Evolutionary conservation across 2,329 filamentous ascomycete species (phyloP).

Genomic region (Xylariomycetidae sp.): DNA sequence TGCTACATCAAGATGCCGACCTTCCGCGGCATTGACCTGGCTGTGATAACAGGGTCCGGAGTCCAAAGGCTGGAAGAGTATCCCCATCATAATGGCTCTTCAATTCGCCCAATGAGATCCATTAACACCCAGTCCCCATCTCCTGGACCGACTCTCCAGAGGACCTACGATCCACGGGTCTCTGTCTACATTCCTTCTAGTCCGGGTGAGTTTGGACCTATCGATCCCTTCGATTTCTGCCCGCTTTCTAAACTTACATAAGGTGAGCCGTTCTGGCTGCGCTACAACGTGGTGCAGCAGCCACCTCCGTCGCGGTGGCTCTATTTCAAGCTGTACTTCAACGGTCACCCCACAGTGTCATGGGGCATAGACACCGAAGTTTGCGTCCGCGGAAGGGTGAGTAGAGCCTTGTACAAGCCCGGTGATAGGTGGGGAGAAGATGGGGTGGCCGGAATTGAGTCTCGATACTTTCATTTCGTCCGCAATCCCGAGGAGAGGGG

Average conservation of each 20-base stretch:
- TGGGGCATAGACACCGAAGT: conserved; percentile 43
- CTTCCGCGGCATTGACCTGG: conserved; percentile 43
- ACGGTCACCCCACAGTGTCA: conserved; percentile 44
- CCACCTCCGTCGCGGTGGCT: conserved; percentile 33
- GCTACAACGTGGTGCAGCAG: conserved; percentile 36
- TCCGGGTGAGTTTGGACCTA: too few relatives aligned
- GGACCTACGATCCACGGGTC: conserved; percentile 34
- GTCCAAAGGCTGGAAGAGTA: conserved; percentile 43
- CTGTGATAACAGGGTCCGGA: conserved; percentile 32
- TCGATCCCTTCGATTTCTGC: too few relatives aligned
- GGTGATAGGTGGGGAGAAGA: conserved; percentile 34
- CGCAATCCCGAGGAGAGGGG: conserved; percentile 29
- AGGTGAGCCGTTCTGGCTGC: conserved; percentile 49
- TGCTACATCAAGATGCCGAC: conserved; percentile 37
- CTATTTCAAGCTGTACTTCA: conserved; percentile 51
- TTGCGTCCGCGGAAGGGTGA: conserved; percentile 33
- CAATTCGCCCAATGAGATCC: conserved; percentile 28
- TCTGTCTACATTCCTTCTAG: conserved; percentile 53
- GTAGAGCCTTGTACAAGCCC: conserved; percentile 44
- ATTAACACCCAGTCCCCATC: conserved; percentile 5
- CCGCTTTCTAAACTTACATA: conserved; percentile 2
- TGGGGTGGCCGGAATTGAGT: conserved; percentile 39
- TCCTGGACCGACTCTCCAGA: conserved; percentile 21
- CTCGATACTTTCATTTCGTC: conserved; percentile 45
- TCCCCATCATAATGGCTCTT: conserved; percentile 46